Conservation (phyloP, 805 yeast genomes). For the Candida easanensis region DNA sequence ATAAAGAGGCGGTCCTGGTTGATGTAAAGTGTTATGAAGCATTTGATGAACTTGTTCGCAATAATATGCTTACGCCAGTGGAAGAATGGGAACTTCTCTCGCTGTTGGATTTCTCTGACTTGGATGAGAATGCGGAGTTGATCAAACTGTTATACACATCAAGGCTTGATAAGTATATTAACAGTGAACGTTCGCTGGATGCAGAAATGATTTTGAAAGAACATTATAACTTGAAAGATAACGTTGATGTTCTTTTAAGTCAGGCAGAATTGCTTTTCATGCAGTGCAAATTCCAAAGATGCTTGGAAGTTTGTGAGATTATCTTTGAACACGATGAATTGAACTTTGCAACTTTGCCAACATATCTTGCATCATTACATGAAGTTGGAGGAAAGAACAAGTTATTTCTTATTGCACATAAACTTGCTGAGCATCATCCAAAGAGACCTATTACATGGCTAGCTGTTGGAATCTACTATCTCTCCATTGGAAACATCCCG, state of each 20-base stretch:
- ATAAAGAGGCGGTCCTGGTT: constrained; percentile 77
- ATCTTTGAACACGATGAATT: constrained; percentile 55
- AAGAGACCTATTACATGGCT: constrained; percentile 84
- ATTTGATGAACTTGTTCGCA: constrained; percentile 69
- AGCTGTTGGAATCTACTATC: constrained; percentile 87
- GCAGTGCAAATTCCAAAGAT: constrained; percentile 76
- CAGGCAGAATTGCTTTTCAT: constrained; percentile 68
- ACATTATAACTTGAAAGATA: constrained; percentile 67
- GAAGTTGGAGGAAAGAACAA: constrained; percentile 83
- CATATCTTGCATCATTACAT: constrained; percentile 77
- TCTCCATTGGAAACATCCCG: constrained; percentile 63
- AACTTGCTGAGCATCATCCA: constrained; percentile 81
- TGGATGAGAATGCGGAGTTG: constrained; percentile 78
- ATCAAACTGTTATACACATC: constrained; percentile 75
- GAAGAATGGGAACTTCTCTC: constrained; percentile 85
- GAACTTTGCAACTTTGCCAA: constrained; percentile 70
- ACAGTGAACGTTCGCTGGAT: constrained; percentile 55
- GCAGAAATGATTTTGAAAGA: constrained; percentile 65
- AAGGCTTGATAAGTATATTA: constrained; percentile 67
- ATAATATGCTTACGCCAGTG: constrained; percentile 71
- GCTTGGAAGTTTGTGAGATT: constrained; percentile 69
- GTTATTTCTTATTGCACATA: constrained; percentile 77
- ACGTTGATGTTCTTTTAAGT: constrained; percentile 65
- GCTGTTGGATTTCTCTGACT: constrained; percentile 62
- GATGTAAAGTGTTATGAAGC: constrained; percentile 95